Evolutionary conservation across 2,329 filamentous ascomycete genomes (phyloP).

Genomic region (Botrytis tulipae): DNA sequence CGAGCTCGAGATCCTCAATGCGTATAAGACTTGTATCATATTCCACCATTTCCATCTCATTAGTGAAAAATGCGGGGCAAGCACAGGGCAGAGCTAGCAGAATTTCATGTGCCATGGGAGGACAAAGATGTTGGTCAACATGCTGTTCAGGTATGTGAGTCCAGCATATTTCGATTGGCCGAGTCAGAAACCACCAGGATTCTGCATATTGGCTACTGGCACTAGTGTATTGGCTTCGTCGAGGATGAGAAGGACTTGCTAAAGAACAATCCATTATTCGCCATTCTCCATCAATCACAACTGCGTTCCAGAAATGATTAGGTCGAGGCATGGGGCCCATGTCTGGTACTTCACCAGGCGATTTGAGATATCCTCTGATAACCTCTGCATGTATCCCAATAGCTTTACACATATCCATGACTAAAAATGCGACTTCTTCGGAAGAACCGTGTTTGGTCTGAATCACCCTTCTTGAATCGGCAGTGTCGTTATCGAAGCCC

Average conservation of each 20-base stretch:
- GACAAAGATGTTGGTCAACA: slow-evolving; percentile 89
- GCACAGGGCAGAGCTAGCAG: slow-evolving; percentile 82
- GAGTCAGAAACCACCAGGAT: slow-evolving; percentile 88
- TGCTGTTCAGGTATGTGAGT: slow-evolving; percentile 89
- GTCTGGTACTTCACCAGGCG: slow-evolving; percentile 80
- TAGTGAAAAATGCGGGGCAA: slow-evolving; percentile 84
- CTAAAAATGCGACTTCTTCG: slow-evolving; percentile 84
- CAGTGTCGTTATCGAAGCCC: slow-evolving; percentile 76
- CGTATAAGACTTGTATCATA: slow-evolving; percentile 86
- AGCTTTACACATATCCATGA: slow-evolving; percentile 89
- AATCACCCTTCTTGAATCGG: slow-evolving; percentile 77
- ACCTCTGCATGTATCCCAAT: slow-evolving; percentile 86
- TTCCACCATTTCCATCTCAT: slow-evolving; percentile 74
- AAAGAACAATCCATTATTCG: slow-evolving; percentile 93
- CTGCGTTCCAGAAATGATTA: slow-evolving; percentile 98
- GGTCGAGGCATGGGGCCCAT: slow-evolving; percentile 77
- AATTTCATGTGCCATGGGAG: slow-evolving; percentile 80
- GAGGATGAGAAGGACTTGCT: slow-evolving; percentile 86
- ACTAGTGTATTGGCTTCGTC: slow-evolving; percentile 73
- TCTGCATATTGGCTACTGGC: slow-evolving; percentile 70
- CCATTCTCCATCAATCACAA: slow-evolving; percentile 92
- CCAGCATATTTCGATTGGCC: slow-evolving; percentile 88
- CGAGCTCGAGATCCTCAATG: slow-evolving; percentile 89
- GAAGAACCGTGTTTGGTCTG: slow-evolving; percentile 80
- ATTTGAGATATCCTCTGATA: slow-evolving; percentile 86